Base-by-base conservation (phyloP, 2,329 filamentous ascomycete genomes). In the Colletotrichum phormii region DNA sequence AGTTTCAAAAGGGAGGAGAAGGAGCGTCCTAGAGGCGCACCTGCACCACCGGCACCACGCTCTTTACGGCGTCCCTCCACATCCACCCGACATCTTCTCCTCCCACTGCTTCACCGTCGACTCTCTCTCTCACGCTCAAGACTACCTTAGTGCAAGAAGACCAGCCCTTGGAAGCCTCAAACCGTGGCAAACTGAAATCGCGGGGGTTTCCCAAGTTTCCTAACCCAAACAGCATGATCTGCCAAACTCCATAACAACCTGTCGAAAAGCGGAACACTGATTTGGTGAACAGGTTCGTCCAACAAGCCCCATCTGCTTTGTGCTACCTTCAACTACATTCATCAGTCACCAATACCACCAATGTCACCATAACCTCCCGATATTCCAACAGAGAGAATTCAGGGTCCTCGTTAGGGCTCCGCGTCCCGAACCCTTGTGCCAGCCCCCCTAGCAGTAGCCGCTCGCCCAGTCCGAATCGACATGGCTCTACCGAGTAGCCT, bases 1-100 rank as follows among this genome's bases (percentile, higher is more conserved):
- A 69, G 70, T 72, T 64, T 72, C 70, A 29, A 69, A 69, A 72
- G 65, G 65, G 70, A 69, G 65, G 70, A 64, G 65, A 67, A 37
- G 18, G 26, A 33, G 24, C 18, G 18, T 1, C 37, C 37, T 42
- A 62, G 24, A 22, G 13, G 18, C 11, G 18, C 24, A 22, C 24
- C 18, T 18, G 18, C 7, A 13, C 24, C 60, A 49, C 18, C 37
- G 4, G 7, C 22, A 55, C 6, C 53, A 31, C 26, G 18, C 33
- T 8, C 8, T 35, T 35, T 18, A 11, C 11, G 24, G 9, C 12
- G 18, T 26, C 15, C 24, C 4, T 51, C 24, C 35, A 33, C 26
- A 51, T 24, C 18, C 29, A 26, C 46, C 26, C 29, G 18, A 33
- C 35, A 18, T n/a, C 60, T 15, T 29, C 26, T 22, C 60, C 58